Conservation (phyloP, 805 yeast genomes). For the Sugiyamaella mastotermitis region DNA sequence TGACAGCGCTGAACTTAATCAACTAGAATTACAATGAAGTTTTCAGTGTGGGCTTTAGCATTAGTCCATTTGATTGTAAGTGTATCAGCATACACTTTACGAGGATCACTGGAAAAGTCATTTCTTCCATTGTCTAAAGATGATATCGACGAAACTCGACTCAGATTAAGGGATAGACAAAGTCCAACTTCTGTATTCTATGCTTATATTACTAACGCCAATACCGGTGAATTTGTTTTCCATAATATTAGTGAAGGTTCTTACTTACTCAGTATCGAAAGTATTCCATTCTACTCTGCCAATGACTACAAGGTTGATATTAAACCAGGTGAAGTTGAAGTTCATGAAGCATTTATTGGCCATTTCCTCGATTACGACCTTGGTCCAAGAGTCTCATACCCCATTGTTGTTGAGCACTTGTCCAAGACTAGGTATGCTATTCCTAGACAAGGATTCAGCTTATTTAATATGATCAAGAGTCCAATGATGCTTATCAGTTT, state of each 20-base stretch:
- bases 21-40: neutral
- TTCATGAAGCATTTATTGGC: conserved; percentile 24
- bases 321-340: conserved; percentile 22
- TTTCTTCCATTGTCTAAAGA: conserved; percentile 12
- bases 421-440: conserved; percentile 23
- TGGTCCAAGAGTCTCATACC: conserved; percentile 29
- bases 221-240: conserved; percentile 22
- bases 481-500: conserved; percentile 33
- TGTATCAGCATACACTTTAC: conserved; percentile 12
- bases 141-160: conserved; percentile 12
- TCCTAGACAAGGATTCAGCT: conserved; percentile 25
- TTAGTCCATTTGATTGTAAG: neutral
- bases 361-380: conserved; percentile 21
- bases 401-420: conserved; percentile 26
- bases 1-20: neutral
- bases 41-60: conserved; percentile 2
- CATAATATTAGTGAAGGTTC: conserved; percentile 23
- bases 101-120: conserved; percentile 14
- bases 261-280: conserved; percentile 20
- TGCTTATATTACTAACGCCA: neutral
- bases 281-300: conserved; percentile 15
- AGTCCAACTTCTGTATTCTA: neutral
- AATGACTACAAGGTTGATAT: conserved; percentile 19
- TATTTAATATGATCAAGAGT: conserved; percentile 27
- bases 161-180: conserved; percentile 3